phyloP scores from a whole-genome alignment of 345 rosid species.

The Citropsis articulata region DNA sequence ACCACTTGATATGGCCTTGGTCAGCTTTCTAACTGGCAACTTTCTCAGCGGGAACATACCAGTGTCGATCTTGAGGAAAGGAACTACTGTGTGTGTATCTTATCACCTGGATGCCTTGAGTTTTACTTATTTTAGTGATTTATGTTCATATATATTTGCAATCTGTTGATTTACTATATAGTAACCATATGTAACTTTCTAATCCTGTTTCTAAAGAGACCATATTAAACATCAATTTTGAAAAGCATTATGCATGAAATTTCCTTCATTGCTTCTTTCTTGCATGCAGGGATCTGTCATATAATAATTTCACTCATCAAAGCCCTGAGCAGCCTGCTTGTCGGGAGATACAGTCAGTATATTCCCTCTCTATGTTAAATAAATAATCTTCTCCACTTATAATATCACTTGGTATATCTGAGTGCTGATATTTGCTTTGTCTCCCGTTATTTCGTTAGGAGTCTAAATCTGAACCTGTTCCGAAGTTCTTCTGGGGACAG shows the following conservation, averaged over 20 bases:
- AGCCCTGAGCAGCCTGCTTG: conserved; percentile 33
- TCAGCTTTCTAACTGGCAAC: conserved; percentile 27
- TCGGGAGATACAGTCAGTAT: conserved; percentile 18
- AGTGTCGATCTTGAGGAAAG: conserved; percentile 21
- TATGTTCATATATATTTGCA: neutral
- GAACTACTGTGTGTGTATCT: conserved; percentile 23
- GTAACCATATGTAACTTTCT: neutral
- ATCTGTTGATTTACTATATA: neutral
- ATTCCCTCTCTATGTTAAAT: neutral
- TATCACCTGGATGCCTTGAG: neutral
- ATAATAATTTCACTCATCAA: conserved; percentile 29
- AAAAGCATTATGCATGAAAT: neutral
- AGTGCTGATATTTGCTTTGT: conserved; percentile 10
- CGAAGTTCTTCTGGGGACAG: conserved; percentile 39
- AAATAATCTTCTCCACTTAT: neutral
- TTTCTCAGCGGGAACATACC: conserved; percentile 28
- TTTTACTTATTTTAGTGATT: neutral
- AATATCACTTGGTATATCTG: neutral
- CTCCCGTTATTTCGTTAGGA: conserved; percentile 32
- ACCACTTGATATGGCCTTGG: neutral
- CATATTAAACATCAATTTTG: neutral
- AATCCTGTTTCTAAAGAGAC: neutral
- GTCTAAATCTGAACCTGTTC: conserved; percentile 61
- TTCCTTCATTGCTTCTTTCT: neutral
- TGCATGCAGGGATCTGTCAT: conserved; percentile 39